Percentiles rank a stretch among this genome's conserved stretches.
Conservation (phyloP, 2,329 filamentous ascomycete species). For the Triangularia setosa region DNA sequence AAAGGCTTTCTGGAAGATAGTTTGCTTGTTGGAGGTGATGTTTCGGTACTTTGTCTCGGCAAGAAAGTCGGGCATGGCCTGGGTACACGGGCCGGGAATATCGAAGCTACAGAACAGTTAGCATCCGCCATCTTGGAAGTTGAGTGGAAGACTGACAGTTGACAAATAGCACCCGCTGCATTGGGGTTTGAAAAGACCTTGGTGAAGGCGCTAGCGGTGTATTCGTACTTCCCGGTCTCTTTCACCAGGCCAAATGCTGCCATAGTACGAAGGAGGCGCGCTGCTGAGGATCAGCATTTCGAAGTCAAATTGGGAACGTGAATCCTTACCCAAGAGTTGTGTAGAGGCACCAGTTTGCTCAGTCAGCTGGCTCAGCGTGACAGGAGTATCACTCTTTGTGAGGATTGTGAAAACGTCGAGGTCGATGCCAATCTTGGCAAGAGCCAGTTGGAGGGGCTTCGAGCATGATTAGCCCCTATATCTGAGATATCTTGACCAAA, state of each 20-base stretch:
- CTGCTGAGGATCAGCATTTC: not conserved
- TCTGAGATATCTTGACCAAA: no score
- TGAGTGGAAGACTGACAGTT: not conserved
- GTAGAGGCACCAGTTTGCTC: no score
- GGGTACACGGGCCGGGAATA: slow-evolving; percentile 19
- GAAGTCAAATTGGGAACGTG: no score
- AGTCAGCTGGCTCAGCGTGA: no score
- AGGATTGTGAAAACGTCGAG: no score
- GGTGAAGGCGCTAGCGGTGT: not conserved
- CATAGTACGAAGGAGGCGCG: not conserved
- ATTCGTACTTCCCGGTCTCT: not conserved
- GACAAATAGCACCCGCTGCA: slow-evolving; percentile 17
- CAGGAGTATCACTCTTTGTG: no score
- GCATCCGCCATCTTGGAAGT: no score
- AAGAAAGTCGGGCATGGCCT: slow-evolving; percentile 22
- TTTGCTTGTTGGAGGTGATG: slow-evolving; percentile 19
- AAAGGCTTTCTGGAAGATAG: slow-evolving; percentile 28
- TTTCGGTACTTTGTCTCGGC: slow-evolving; percentile 24
- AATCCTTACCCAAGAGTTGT: no score
- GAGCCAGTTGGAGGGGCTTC: no score
- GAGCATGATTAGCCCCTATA: no score
- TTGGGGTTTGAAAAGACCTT: not conserved
- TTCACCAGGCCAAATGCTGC: not conserved
- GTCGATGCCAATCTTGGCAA: no score
- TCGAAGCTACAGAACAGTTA: slow-evolving; percentile 15